Percentiles rank a stretch among this genome's conserved stretches.
phyloP scores from a whole-genome alignment of 2,329 filamentous ascomycete species.

The Penicillium sp. region DNA sequence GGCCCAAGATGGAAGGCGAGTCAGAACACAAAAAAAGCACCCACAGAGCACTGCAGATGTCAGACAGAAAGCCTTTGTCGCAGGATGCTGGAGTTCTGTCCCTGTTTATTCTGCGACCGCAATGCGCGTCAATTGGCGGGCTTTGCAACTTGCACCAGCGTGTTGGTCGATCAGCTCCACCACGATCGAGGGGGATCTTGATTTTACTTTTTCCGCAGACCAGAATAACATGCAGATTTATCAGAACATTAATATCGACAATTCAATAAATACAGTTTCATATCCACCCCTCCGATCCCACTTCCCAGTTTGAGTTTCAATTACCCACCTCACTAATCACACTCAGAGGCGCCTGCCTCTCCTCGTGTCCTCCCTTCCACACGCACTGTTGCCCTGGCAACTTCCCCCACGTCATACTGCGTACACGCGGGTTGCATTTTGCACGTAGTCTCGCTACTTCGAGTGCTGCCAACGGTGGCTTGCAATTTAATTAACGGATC shows the following conservation, averaged over 20 bases:
- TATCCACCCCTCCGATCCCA: no score
- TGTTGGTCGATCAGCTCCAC: conserved; percentile 10
- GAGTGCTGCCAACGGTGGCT: conserved; percentile 2
- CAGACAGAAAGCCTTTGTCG: background rate
- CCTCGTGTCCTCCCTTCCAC: conserved; percentile 7
- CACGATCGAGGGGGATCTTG: conserved; percentile 14
- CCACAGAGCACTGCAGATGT: background rate
- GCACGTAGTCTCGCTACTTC: background rate
- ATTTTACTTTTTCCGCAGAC: conserved; percentile 12
- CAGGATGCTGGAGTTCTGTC: background rate
- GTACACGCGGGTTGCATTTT: conserved; percentile 6
- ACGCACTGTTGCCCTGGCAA: conserved; percentile 24
- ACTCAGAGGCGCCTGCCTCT: no score
- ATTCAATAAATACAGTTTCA: no score
- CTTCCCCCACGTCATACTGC: conserved; percentile 22
- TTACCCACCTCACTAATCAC: no score
- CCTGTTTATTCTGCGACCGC: background rate
- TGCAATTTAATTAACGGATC: background rate
- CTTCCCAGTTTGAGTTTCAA: no score
- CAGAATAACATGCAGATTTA: background rate
- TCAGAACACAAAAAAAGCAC: background rate
- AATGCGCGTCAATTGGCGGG: no score
- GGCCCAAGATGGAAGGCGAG: background rate
- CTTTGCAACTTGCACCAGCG: background rate
- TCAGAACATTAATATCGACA: no score